phyloP scores from a whole-genome alignment of 805 yeast species.

The Yarrowia alimentaria region DNA sequence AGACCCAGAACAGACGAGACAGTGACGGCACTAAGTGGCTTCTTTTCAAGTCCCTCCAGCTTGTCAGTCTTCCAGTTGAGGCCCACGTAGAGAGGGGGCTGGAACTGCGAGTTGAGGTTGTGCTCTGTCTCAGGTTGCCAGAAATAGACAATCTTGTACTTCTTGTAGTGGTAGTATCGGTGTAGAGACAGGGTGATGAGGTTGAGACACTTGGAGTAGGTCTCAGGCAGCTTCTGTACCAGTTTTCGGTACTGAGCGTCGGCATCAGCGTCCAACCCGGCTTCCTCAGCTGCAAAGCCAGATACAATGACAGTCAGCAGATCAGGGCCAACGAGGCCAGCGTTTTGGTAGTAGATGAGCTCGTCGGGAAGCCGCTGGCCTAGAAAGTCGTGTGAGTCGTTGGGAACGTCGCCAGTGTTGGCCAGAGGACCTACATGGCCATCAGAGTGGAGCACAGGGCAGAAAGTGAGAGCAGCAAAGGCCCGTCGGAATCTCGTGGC shows the following conservation, averaged over 20 bases:
- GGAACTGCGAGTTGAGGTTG: constrained; percentile 31
- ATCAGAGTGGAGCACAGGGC: constrained; percentile 67
- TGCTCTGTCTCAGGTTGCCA: constrained; percentile 38
- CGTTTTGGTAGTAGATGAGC: constrained; percentile 71
- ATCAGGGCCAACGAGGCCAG: constrained; percentile 67
- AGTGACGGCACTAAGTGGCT: constrained; percentile 4
- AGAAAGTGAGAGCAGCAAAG: constrained; percentile 60
- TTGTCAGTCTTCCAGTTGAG: constrained; percentile 18
- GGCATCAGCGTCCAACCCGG: constrained; percentile 64
- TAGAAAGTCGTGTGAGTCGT: constrained; percentile 75
- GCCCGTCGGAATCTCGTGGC: constrained; percentile 63
- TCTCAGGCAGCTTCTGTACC: constrained; percentile 41
- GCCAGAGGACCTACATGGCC: constrained; percentile 66
- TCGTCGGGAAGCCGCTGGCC: constrained; percentile 87
- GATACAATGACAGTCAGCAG: constrained; percentile 65
- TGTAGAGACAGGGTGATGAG: constrained; percentile 69
- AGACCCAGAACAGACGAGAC: constrained; percentile 39
- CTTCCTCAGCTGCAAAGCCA: constrained; percentile 59
- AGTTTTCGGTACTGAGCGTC: constrained; percentile 59
- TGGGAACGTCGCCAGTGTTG: constrained; percentile 58
- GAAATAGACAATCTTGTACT: constrained; percentile 57
- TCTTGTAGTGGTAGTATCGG: constrained; percentile 77
- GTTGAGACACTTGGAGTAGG: constrained; percentile 62
- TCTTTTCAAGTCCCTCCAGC: background rate
- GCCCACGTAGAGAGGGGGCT: constrained; percentile 29